Base-by-base conservation (phyloP, 805 yeast genomes). In the Candida palmyrensis region DNA sequence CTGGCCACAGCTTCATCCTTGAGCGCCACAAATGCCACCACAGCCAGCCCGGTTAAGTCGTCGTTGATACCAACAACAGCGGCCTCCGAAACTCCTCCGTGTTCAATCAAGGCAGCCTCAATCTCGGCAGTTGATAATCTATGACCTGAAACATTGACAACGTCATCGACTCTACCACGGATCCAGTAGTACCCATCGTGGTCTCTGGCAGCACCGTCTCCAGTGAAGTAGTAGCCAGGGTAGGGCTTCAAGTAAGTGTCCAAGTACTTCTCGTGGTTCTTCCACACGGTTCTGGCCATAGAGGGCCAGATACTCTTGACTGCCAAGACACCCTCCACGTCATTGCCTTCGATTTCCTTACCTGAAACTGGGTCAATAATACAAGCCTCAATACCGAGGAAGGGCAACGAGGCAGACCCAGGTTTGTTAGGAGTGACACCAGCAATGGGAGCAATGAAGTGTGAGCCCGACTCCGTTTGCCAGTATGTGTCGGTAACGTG, bases 151-250 rank as follows among this genome's bases (percentile, higher is more conserved):
- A 84, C 92, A 53, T 84, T 84, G 33, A 84, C 94, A 39, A 84
- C 94, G 56, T 84, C 94, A 57, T 84, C 94, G 40, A 84, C 92
- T 64, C 94, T 73, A 36, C 94, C 94, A 50, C 82, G 59, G 44
- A 84, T 82, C 89, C 92, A 84, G 63, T 77, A 80, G 66, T 75
- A 84, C 5, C 94, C 94, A 53, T 83, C 90, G 45, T 73, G 68
- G 55, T 84, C 94, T 53, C 89, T 73, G 13, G 88, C 90, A 18
- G 90, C 92, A 61, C 94, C 94, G 61, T 84, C 95, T 49, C 95
- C 95, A 1, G 92, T 79, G 66, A 84, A 84, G 65, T 82, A 84
- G 55, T 73, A 76, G 30, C 88, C 88, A 31, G 84, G 83, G 62
- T 82, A 84, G 33, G 92, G 90, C 38, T 75, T 79, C 55, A 82